phyloP scores from a whole-genome alignment of 768 basidiomycete species.

The Termitomyces sp. region DNA sequence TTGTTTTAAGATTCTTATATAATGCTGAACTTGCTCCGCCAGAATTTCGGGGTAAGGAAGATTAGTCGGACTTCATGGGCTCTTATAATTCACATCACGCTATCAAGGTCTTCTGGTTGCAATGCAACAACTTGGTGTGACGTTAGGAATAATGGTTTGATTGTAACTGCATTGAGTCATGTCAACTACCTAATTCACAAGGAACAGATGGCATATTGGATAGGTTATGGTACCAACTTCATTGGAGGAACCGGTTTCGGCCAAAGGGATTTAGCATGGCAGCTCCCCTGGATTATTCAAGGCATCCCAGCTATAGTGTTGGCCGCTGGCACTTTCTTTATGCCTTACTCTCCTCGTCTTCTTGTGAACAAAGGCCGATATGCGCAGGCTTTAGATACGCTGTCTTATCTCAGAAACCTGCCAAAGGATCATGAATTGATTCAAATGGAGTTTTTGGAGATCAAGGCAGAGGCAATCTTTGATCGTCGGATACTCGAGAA shows the following conservation, averaged over 20 bases:
- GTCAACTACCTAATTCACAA: neutral
- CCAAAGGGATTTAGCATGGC: constrained; percentile 14
- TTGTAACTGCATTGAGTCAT: neutral
- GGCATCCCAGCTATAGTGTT: constrained; percentile 31
- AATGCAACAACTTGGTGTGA: constrained; percentile 16
- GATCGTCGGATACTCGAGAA: constrained; percentile 15
- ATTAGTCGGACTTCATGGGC: neutral
- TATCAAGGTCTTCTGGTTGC: constrained; percentile 11
- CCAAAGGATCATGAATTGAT: constrained; percentile 24
- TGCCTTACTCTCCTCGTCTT: constrained; percentile 41
- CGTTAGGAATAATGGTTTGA: constrained; percentile 13
- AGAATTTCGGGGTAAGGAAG: constrained; percentile 10
- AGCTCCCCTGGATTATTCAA: constrained; percentile 22
- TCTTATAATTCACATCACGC: neutral
- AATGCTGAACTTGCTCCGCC: constrained; percentile 15
- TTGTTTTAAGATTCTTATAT: constrained; percentile 7
- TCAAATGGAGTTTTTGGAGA: constrained; percentile 34
- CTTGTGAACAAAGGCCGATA: constrained; percentile 31
- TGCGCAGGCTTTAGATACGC: constrained; percentile 27
- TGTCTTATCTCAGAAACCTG: constrained; percentile 29
- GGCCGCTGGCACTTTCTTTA: constrained; percentile 20
- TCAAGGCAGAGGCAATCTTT: constrained; percentile 18
- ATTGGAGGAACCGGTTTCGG: constrained; percentile 12
- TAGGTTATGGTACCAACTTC: constrained; percentile 15
- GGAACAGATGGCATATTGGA: constrained; percentile 13